Evolutionary conservation across 805 yeast species (phyloP).

Genomic region (Myxozyma neotropica): DNA sequence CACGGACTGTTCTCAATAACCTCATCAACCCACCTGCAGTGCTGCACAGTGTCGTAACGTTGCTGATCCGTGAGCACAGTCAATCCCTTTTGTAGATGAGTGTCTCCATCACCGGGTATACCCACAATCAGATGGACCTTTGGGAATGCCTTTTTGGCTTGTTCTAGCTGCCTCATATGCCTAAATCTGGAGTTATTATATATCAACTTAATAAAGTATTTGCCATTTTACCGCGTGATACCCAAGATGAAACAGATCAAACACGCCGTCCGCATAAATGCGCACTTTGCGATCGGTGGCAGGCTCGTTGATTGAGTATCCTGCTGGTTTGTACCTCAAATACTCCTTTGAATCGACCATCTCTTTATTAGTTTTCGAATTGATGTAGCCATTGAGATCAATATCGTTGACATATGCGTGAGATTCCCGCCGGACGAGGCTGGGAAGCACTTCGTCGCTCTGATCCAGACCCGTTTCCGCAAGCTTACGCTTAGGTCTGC

Average conservation of each 20-base stretch:
- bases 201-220: no score
- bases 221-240: neutral
- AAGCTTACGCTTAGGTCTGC: constrained; percentile 1
- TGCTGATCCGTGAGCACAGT: constrained; percentile 89
- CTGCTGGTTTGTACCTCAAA: constrained; percentile 27
- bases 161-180: constrained; percentile 97
- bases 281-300: constrained; percentile 84
- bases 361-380: constrained; percentile 22
- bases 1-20: constrained; percentile 95
- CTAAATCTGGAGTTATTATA: neutral
- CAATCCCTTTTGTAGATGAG: constrained; percentile 89
- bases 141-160: constrained; percentile 88
- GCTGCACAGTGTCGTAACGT: constrained; percentile 85
- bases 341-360: constrained; percentile 28
- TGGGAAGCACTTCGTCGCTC: neutral
- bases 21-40: constrained; percentile 98
- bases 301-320: constrained; percentile 64
- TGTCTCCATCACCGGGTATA: constrained; percentile 83
- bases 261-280: constrained; percentile 98
- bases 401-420: constrained; percentile 9
- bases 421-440: neutral
- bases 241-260: constrained; percentile 93
- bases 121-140: constrained; percentile 88
- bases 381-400: constrained; percentile 13
- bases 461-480: neutral